Conservation (phyloP, 345 rosid species). For the Cardiospermum halicacabum region DNA sequence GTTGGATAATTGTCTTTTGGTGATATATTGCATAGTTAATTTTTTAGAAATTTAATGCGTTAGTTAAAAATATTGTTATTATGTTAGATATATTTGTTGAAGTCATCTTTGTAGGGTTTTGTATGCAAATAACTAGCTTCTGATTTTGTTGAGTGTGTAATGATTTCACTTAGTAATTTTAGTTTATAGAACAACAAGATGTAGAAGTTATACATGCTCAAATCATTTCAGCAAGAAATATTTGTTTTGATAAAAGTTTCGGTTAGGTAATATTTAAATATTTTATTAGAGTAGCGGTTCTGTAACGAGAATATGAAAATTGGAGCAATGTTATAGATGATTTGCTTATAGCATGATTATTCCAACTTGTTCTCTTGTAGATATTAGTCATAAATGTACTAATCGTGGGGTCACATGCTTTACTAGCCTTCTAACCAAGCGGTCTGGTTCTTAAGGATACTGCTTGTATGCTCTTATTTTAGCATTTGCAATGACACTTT, state of each 20-base stretch:
- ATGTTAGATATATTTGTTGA: not conserved
- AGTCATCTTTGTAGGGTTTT: not conserved
- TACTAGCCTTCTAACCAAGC: constrained; percentile 58
- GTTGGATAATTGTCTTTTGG: not conserved
- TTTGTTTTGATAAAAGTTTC: not conserved
- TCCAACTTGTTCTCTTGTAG: constrained; percentile 30
- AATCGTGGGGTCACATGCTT: constrained; percentile 47
- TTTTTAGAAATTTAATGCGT: not conserved
- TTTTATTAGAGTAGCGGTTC: not conserved
- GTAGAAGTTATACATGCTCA: not conserved
- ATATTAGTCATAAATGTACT: constrained; percentile 71
- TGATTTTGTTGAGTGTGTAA: too few species aligned
- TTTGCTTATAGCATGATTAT: not conserved
- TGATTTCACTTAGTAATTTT: not conserved
- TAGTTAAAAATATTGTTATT: not conserved
- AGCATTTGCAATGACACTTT: too few species aligned
- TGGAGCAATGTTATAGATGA: not conserved
- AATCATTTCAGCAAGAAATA: not conserved
- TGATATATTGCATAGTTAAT: not conserved
- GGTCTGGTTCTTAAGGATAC: constrained; percentile 75
- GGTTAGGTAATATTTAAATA: not conserved
- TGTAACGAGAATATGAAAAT: not conserved
- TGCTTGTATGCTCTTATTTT: constrained; percentile 83
- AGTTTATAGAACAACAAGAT: not conserved
- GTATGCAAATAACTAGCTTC: not conserved